Percentiles rank a stretch among this genome's conserved stretches.
phyloP scores from a whole-genome alignment of 2,329 filamentous ascomycete species.

The Paraphaeosphaeria minitans region DNA sequence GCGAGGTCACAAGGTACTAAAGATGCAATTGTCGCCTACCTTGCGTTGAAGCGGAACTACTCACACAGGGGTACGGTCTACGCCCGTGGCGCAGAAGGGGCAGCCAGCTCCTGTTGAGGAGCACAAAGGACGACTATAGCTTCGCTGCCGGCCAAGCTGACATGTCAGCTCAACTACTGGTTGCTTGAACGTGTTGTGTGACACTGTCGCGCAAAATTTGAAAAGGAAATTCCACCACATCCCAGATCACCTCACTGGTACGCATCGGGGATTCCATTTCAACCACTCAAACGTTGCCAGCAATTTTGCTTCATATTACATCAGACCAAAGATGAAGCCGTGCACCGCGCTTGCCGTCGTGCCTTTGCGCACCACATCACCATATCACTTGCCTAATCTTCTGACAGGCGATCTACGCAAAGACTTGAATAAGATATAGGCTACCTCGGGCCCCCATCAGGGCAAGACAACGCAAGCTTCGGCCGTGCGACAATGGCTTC shows the following conservation, averaged over 20 bases:
- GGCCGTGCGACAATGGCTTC: conserved; percentile 16
- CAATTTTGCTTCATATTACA: not conserved
- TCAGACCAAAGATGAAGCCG: conserved; percentile 1
- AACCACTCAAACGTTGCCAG: too few species aligned
- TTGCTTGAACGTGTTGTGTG: conserved; percentile 1
- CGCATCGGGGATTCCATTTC: not conserved
- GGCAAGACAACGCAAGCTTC: not conserved
- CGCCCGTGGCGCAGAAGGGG: not conserved
- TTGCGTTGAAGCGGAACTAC: not conserved
- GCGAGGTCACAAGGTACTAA: not conserved
- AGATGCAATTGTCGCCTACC: not conserved
- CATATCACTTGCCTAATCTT: conserved; percentile 15
- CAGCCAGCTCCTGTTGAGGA: not conserved
- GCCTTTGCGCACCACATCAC: conserved; percentile 9
- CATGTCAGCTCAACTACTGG: not conserved
- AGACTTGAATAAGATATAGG: not conserved
- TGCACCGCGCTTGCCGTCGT: conserved; percentile 7
- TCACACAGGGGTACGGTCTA: not conserved
- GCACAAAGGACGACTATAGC: not conserved
- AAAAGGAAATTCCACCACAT: not conserved
- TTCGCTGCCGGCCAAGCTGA: not conserved
- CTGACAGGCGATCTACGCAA: not conserved
- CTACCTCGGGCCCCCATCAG: not conserved
- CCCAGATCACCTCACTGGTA: not conserved
- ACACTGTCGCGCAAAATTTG: conserved; percentile 4